Evolutionary conservation across 805 yeast species (phyloP).

Genomic region (Pichia insulana): DNA sequence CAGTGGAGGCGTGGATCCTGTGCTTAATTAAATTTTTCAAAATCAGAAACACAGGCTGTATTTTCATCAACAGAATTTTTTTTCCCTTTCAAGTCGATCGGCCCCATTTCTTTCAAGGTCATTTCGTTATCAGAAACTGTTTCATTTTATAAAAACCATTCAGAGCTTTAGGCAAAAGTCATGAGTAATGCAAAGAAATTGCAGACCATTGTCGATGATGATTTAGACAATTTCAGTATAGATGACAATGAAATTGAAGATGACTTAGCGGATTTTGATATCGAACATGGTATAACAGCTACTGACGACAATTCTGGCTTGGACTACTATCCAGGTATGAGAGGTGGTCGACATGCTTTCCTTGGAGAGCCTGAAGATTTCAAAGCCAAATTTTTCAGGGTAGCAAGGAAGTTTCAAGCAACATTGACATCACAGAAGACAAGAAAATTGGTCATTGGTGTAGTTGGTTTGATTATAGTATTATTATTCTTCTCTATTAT

Average conservation of each 20-base stretch:
- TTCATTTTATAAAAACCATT: too few species aligned
- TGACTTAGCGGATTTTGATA: conserved; percentile 17
- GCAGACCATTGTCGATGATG: neutral
- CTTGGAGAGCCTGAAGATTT: conserved; percentile 6
- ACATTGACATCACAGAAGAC: neutral
- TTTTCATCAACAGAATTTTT: too few species aligned
- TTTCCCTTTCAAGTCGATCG: too few species aligned
- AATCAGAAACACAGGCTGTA: too few species aligned
- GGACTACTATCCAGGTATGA: conserved; percentile 9
- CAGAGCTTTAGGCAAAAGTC: too few species aligned
- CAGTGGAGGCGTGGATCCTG: too few species aligned
- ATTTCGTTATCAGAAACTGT: too few species aligned
- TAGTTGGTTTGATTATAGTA: neutral
- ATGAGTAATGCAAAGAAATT: too few species aligned
- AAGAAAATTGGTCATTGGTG: conserved; percentile 6
- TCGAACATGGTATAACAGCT: conserved; percentile 17
- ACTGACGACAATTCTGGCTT: conserved; percentile 4
- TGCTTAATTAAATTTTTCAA: too few species aligned
- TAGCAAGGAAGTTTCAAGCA: neutral
- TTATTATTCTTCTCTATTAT: conserved; percentile 5
- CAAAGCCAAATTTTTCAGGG: neutral
- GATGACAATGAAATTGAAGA: conserved; percentile 6
- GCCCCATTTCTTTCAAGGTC: too few species aligned
- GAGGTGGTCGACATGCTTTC: conserved; percentile 4
- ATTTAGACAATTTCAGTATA: neutral